phyloP scores from a whole-genome alignment of 2,329 filamentous ascomycete genomes.

The Pseudogymnoascus sp. region DNA sequence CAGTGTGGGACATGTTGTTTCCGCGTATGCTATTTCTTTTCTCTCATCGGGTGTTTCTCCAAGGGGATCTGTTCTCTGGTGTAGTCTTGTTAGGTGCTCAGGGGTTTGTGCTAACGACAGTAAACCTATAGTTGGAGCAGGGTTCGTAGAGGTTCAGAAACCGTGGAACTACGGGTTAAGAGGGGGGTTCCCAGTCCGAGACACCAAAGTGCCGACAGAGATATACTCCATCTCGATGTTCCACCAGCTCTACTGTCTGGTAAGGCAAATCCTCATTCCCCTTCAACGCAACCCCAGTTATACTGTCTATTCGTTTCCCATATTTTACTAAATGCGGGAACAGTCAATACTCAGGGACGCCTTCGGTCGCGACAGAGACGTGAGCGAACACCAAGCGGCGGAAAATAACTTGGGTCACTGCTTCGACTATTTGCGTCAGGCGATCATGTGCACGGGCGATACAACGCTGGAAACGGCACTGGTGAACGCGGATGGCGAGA shows the following conservation, averaged over 20 bases:
- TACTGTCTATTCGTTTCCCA: background rate
- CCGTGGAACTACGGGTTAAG: background rate
- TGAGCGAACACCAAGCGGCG: background rate
- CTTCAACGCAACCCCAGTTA: background rate
- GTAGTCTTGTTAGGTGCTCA: background rate
- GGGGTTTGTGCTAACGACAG: background rate
- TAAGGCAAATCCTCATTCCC: background rate
- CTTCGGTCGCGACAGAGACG: background rate
- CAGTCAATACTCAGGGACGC: background rate
- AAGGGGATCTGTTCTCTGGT: background rate
- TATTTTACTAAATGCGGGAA: background rate
- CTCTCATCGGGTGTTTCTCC: background rate
- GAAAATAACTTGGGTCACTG: conserved; percentile 14
- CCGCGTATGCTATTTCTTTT: background rate
- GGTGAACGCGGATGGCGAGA: background rate
- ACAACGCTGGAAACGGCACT: conserved; percentile 29
- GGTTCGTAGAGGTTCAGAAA: background rate
- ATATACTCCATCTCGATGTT: conserved; percentile 1
- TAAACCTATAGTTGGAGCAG: background rate
- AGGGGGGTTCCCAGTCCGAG: background rate
- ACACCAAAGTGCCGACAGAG: background rate
- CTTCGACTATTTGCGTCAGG: conserved; percentile 17
- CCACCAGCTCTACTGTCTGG: background rate
- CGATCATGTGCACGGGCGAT: conserved; percentile 16
- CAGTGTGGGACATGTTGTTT: background rate